These are phyloP conservation scores for Halophytophthora batemanensis DNA, from an alignment of 352 stramenopile species.

Conservation along the genomic window DNA sequence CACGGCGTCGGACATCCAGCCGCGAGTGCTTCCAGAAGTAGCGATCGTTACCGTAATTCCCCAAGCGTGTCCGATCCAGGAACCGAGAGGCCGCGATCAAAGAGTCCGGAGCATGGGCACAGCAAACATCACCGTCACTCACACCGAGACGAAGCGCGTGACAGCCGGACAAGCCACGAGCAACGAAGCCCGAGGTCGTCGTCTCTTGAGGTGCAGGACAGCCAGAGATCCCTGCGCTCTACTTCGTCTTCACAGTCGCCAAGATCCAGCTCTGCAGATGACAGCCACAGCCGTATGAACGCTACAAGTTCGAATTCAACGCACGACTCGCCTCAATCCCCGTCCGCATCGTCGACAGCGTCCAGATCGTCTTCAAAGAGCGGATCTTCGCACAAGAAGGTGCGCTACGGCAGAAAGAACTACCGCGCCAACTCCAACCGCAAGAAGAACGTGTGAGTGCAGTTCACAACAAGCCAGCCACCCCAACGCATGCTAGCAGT, in stretches of 20 bases:
- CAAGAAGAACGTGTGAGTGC: slow-evolving; percentile 43
- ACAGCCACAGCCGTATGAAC: slow-evolving; percentile 13
- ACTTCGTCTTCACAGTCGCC: slow-evolving; percentile 1
- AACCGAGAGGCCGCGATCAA: slow-evolving; percentile 2
- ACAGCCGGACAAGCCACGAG: slow-evolving; percentile 7
- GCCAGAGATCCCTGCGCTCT: slow-evolving; percentile 10
- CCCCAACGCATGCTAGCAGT: too few relatives aligned
- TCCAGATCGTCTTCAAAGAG: slow-evolving; percentile 30
- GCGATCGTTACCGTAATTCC: slow-evolving; percentile 5
- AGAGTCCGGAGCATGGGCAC: slow-evolving; percentile 1
- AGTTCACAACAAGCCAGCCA: too few relatives aligned
- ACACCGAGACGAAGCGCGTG: slow-evolving; percentile 1
- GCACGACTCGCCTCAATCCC: slow-evolving; percentile 31
- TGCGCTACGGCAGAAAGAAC: slow-evolving; percentile 70
- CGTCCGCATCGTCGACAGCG: slow-evolving; percentile 21
- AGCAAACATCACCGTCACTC: slow-evolving; percentile 14
- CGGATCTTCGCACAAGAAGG: slow-evolving; percentile 45
- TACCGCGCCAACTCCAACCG: slow-evolving; percentile 66
- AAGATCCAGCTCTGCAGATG: slow-evolving; percentile 14
- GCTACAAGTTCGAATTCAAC: slow-evolving; percentile 12
- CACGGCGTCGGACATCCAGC: slow-evolving; percentile 7
- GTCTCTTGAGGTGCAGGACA: slow-evolving; percentile 29
- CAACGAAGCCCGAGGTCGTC: slow-evolving; percentile 14
- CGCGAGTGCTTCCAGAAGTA: slow-evolving; percentile 11
- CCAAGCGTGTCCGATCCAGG: slow-evolving; percentile 9